Base-by-base conservation (phyloP, 2,329 filamentous ascomycete genomes). In the Fusarium acutatum region DNA sequence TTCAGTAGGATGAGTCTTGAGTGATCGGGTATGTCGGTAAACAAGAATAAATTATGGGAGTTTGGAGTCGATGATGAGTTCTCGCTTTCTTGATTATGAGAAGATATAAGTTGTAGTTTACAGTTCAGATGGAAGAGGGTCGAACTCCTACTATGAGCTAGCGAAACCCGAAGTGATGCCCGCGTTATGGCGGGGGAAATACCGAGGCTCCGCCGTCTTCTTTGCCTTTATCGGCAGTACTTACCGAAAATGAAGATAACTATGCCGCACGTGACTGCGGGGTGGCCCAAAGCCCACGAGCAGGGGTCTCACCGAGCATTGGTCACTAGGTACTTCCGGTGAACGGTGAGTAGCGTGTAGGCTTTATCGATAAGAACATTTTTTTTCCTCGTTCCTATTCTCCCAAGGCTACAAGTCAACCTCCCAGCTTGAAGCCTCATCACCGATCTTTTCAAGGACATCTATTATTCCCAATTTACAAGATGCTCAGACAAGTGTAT, bases 401-500 rank as follows among this genome's bases (percentile, higher is more conserved):
- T 35, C 30, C 47, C 30, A 24, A 60, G 65, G 58, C 41, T 54
- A 53, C 44, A 47, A 65, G 56, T 60, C 67, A 76, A 53, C 68
- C 68, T 60, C 52, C 47, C 41, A 32, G 34, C 41, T 28, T 28
- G 54, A 70, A 74, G 67, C 56, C 44, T 70, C 56, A 74, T 52
- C 68, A 59, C 47, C 54, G 46, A 73, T 62, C 68, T 54, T 47
- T 54, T 37, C 59, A 43, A 58, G 63, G 54, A 58, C 63, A 64
- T 66, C 34, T 61, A 67, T 58, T 46, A 59, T 56, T 37, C 64
- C 60, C 59, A 71, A 61, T 57, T 50, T 53, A 41, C 73, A 83
- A 76, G 59, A 87, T 87, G 85, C 83, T 87, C 76, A 84, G 85
- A 59, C 84, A 86, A 85, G 83, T 87, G 85, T 86, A 80, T 67